phyloP scores from a whole-genome alignment of 2,329 filamentous ascomycete species.

The Paramyrothecium sp. region DNA sequence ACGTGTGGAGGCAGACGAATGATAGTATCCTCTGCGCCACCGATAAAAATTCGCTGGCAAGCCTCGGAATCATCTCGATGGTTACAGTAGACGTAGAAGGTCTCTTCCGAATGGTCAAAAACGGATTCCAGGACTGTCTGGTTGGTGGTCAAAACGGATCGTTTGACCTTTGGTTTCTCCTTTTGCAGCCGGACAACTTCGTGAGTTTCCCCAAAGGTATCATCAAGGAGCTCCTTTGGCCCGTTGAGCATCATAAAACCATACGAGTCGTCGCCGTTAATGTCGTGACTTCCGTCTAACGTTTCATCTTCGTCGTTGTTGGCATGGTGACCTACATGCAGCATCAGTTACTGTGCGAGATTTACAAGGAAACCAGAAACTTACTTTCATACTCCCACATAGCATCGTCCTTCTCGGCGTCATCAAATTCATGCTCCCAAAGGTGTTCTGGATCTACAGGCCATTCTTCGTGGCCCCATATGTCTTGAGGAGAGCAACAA shows the following conservation, averaged over 20 bases:
- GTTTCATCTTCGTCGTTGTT: slow-evolving; percentile 17
- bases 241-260: slow-evolving; percentile 30
- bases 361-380: background rate
- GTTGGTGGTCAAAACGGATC: slow-evolving; percentile 21
- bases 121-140: slow-evolving; percentile 19
- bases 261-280: slow-evolving; percentile 22
- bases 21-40: slow-evolving; percentile 21
- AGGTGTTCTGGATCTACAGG: slow-evolving; percentile 23
- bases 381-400: slow-evolving; percentile 9
- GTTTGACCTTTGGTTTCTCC: slow-evolving; percentile 12
- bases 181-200: slow-evolving; percentile 14
- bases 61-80: slow-evolving; percentile 12
- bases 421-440: slow-evolving; percentile 8
- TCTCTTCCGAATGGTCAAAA: slow-evolving; percentile 23
- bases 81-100: slow-evolving; percentile 25
- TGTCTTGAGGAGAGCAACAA: slow-evolving; percentile 8
- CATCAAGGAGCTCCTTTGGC: slow-evolving; percentile 20
- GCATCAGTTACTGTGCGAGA: too few species aligned
- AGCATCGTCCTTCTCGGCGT: slow-evolving; percentile 12
- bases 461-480: slow-evolving; percentile 10
- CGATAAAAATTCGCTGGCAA: slow-evolving; percentile 14
- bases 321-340: too few species aligned
- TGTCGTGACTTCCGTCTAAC: slow-evolving; percentile 4
- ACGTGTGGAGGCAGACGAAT: slow-evolving; percentile 19
- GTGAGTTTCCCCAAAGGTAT: slow-evolving; percentile 16